These are phyloP conservation scores for Venturia carpophila DNA, from an alignment of 2,329 filamentous ascomycete species.

Conservation along the genomic window DNA sequence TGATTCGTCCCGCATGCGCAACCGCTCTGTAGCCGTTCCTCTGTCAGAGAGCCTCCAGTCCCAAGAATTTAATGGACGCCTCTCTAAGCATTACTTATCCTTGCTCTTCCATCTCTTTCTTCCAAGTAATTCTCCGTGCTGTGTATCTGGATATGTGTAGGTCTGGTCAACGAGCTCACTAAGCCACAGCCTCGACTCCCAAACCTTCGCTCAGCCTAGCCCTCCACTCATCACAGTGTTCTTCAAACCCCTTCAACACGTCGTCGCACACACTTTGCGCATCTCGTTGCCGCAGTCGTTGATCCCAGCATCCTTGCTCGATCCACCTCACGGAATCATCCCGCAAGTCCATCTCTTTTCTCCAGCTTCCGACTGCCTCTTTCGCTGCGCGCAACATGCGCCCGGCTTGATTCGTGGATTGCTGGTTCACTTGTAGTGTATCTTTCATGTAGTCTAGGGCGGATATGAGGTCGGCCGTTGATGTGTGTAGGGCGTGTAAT, in stretches of 20 bases:
- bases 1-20: background rate
- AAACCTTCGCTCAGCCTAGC: constrained; percentile 48
- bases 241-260: constrained; percentile 86
- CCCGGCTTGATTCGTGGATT: constrained; percentile 74
- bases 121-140: background rate
- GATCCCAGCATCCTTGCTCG: constrained; percentile 73
- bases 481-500: constrained; percentile 57
- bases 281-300: constrained; percentile 65
- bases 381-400: constrained; percentile 72
- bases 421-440: constrained; percentile 86
- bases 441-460: constrained; percentile 83
- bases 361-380: constrained; percentile 79
- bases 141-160: background rate
- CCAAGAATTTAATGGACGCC: background rate
- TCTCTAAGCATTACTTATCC: background rate
- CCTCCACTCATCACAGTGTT: constrained; percentile 79
- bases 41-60: background rate
- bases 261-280: constrained; percentile 78
- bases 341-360: constrained; percentile 69
- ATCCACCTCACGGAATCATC: constrained; percentile 81
- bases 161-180: background rate
- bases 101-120: background rate
- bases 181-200: constrained; percentile 1
- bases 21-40: background rate
- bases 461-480: constrained; percentile 63